A percentile compares a stretch with the other conserved stretches of the same genome.
These are phyloP conservation scores for Starmerella ratchasimensis DNA, from an alignment of 805 yeast genomes.

Conservation along the genomic window DNA sequence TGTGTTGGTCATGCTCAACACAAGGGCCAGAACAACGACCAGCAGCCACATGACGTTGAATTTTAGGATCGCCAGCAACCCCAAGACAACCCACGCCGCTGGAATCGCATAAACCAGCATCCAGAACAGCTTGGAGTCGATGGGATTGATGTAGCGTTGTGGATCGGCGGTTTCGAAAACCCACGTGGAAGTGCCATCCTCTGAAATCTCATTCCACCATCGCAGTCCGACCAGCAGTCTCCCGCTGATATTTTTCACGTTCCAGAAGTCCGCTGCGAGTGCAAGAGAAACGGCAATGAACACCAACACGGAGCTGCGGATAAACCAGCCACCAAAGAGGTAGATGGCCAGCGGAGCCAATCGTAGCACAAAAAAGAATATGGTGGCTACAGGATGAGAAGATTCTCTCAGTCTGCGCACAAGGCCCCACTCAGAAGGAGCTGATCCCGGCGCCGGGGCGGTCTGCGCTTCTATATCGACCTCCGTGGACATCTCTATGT, in stretches of 20 bases:
- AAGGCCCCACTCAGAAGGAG: conserved; percentile 25
- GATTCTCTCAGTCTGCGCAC: conserved; percentile 46
- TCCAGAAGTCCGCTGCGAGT: conserved; percentile 86
- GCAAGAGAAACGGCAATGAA: conserved; percentile 67
- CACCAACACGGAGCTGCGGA: conserved; percentile 42
- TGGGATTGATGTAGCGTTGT: conserved; percentile 58
- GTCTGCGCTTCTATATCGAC: conserved; percentile 14
- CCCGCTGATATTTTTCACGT: conserved; percentile 81
- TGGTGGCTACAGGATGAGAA: conserved; percentile 69
- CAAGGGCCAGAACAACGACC: conserved; percentile 43
- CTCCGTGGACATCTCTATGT: conserved; percentile 16
- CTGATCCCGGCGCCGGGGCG: not conserved
- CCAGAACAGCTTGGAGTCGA: conserved; percentile 88
- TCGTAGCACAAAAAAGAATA: conserved; percentile 50
- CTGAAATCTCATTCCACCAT: conserved; percentile 90
- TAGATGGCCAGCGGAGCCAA: conserved; percentile 50
- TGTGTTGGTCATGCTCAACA: conserved; percentile 66
- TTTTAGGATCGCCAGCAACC: conserved; percentile 62
- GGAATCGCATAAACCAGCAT: conserved; percentile 62
- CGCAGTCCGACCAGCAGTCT: conserved; percentile 71
- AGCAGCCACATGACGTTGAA: conserved; percentile 48
- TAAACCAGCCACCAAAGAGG: conserved; percentile 55
- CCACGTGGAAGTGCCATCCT: conserved; percentile 59
- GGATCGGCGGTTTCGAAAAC: conserved; percentile 76
- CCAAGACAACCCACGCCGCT: conserved; percentile 58